Evolutionary conservation across 106 monocot genomes (phyloP).

Genomic region (Alisma plantagoaquatica): DNA sequence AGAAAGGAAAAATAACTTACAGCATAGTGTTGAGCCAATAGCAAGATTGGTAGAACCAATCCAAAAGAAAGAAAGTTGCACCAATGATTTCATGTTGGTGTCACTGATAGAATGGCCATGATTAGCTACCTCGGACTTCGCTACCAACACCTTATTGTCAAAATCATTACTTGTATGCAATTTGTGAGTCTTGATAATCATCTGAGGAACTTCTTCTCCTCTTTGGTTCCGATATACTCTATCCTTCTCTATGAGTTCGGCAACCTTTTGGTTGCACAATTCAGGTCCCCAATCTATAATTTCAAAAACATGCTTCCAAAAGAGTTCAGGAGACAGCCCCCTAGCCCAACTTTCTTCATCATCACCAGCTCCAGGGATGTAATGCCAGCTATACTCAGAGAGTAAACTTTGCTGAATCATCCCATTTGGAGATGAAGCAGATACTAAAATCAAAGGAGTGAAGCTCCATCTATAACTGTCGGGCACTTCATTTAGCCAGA

Average conservation of each 20-base stretch:
- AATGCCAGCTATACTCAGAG: constrained; percentile 85
- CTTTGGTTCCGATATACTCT: constrained; percentile 65
- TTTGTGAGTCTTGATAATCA: constrained; percentile 23
- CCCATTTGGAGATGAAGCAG: constrained; percentile 61
- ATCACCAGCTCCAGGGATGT: constrained; percentile 96
- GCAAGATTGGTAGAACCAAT: constrained; percentile 77
- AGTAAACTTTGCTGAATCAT: constrained; percentile 30
- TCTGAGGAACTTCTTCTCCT: constrained; percentile 57
- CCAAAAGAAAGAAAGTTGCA: constrained; percentile 36
- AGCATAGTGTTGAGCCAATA: constrained; percentile 27
- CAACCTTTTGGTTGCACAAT: constrained; percentile 55
- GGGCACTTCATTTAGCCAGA: constrained; percentile 96
- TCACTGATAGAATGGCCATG: constrained; percentile 1
- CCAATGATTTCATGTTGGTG: constrained; percentile 9
- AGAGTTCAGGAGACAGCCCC: constrained; percentile 63
- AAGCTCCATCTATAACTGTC: constrained; percentile 71
- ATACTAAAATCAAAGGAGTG: constrained; percentile 76
- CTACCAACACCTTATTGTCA: background rate
- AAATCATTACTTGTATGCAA: background rate
- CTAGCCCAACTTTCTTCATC: constrained; percentile 97
- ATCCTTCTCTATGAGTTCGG: constrained; percentile 79
- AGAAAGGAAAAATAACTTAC: constrained; percentile 17
- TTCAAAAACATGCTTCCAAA: constrained; percentile 75
- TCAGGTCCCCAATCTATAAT: constrained; percentile 69
- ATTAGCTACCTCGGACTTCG: background rate